phyloP scores from a whole-genome alignment of 192 early-diverging fungal species.

The Mortierella alpina region DNA sequence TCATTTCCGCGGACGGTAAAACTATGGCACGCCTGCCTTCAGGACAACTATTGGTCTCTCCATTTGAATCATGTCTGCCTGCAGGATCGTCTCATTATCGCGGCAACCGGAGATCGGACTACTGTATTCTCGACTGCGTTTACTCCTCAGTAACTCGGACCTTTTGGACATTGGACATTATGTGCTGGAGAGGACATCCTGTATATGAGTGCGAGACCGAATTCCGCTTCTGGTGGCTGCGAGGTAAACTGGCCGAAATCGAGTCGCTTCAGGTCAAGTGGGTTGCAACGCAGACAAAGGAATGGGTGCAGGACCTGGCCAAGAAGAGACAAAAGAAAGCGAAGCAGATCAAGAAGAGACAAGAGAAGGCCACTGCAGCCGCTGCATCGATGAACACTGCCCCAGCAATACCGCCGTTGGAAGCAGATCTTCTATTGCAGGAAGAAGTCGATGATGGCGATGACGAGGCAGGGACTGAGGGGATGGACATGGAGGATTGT shows the following conservation, averaged over 20 bases:
- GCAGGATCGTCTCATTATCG: conserved; percentile 60
- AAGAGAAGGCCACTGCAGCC: conserved; percentile 30
- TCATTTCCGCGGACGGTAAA: conserved; percentile 63
- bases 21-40: conserved; percentile 23
- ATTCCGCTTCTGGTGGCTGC: conserved; percentile 66
- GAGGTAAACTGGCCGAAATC: conserved; percentile 59
- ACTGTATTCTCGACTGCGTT: conserved; percentile 70
- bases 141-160: conserved; percentile 61
- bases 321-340: conserved; percentile 32
- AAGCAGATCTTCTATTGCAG: not conserved
- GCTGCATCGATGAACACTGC: conserved; percentile 20
- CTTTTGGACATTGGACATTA: conserved; percentile 68
- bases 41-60: conserved; percentile 22
- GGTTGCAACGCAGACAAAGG: conserved; percentile 34
- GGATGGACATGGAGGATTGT: conserved; percentile 25
- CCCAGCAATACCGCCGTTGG: not conserved
- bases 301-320: conserved; percentile 27
- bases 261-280: conserved; percentile 50
- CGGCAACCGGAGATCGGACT: conserved; percentile 63
- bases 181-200: conserved; percentile 73
- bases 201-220: conserved; percentile 73
- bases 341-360: conserved; percentile 20
- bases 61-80: conserved; percentile 64
- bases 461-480: conserved; percentile 36
- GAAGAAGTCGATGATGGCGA: conserved; percentile 35